These are phyloP conservation scores for Parasarocladium wereldwijsianum DNA, from an alignment of 2,329 filamentous ascomycete species.

Conservation along the genomic window DNA sequence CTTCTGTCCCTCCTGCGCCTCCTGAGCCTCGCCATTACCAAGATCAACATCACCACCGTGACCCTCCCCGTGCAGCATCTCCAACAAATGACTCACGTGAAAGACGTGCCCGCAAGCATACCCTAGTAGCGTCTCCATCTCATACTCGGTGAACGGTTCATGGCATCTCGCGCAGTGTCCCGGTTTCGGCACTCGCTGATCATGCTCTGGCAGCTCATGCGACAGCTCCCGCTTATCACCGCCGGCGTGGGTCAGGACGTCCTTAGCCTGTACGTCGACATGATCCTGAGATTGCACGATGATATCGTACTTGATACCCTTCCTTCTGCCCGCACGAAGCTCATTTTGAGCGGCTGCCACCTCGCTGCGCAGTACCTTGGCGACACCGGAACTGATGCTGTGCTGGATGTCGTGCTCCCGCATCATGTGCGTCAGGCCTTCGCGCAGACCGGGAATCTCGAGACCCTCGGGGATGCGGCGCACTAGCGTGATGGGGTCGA, in stretches of 20 bases:
- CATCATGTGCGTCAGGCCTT: slow-evolving; percentile 81
- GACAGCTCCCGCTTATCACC: slow-evolving; percentile 7
- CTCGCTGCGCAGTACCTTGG: slow-evolving; percentile 73
- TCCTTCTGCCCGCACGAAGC: slow-evolving; percentile 64
- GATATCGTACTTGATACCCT: slow-evolving; percentile 82
- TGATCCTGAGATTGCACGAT: slow-evolving; percentile 27
- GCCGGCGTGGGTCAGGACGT: slow-evolving; percentile 16
- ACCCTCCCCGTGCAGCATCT: slow-evolving; percentile 28
- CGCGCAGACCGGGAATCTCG: slow-evolving; percentile 78
- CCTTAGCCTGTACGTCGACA: slow-evolving; percentile 26
- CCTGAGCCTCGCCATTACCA: too few species aligned
- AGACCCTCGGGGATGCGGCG: slow-evolving; percentile 83
- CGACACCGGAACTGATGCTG: slow-evolving; percentile 82
- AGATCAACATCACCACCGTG: slow-evolving; percentile 32
- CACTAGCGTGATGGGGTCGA: slow-evolving; percentile 83
- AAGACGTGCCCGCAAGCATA: slow-evolving; percentile 76
- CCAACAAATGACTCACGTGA: slow-evolving; percentile 58
- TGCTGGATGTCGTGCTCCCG: slow-evolving; percentile 92
- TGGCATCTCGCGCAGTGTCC: slow-evolving; percentile 47
- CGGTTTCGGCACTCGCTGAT: slow-evolving; percentile 22
- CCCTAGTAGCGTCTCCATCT: slow-evolving; percentile 59
- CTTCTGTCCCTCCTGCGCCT: slow-evolving; percentile 26
- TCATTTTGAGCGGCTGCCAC: slow-evolving; percentile 72
- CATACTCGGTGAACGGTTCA: slow-evolving; percentile 41
- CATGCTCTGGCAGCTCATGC: slow-evolving; percentile 11